Evolutionary conservation across 768 basidiomycete species (phyloP).

Genomic region (Mycena filopes): DNA sequence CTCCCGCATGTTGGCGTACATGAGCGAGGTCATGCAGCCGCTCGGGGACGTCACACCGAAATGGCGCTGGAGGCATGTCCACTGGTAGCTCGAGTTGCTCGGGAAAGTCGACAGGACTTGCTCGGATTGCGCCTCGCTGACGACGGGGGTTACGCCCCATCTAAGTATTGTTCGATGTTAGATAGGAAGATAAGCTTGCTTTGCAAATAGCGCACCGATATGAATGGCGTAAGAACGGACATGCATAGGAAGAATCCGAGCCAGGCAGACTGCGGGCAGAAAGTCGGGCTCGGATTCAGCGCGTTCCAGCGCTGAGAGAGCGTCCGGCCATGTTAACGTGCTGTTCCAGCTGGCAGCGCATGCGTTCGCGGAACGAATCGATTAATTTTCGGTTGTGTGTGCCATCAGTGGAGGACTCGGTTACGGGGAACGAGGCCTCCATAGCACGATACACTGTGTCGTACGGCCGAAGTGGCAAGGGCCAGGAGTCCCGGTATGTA

Average conservation of each 20-base stretch:
- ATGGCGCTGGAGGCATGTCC: constrained; percentile 31
- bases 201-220: constrained; percentile 31
- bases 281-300: constrained; percentile 25
- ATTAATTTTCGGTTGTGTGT: constrained; percentile 34
- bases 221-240: constrained; percentile 34
- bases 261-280: constrained; percentile 33
- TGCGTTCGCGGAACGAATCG: constrained; percentile 31
- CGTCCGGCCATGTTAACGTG: constrained; percentile 24
- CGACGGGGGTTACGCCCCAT: constrained; percentile 37
- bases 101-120: constrained; percentile 35
- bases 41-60: constrained; percentile 35
- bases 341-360: constrained; percentile 26
- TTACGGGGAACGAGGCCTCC: constrained; percentile 32
- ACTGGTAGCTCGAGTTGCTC: constrained; percentile 31
- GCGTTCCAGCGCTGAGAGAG: constrained; percentile 29
- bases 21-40: constrained; percentile 36
- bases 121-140: constrained; percentile 37
- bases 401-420: constrained; percentile 34
- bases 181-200: not conserved
- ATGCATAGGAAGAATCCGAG: constrained; percentile 32
- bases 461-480: constrained; percentile 25
- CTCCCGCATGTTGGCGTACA: constrained; percentile 32
- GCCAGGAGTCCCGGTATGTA: constrained; percentile 35
- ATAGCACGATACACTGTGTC: constrained; percentile 27
- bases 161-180: constrained; percentile 18